Conservation (phyloP, 176 grass and related monocot species). For the Dendrocalamus sinicus region DNA sequence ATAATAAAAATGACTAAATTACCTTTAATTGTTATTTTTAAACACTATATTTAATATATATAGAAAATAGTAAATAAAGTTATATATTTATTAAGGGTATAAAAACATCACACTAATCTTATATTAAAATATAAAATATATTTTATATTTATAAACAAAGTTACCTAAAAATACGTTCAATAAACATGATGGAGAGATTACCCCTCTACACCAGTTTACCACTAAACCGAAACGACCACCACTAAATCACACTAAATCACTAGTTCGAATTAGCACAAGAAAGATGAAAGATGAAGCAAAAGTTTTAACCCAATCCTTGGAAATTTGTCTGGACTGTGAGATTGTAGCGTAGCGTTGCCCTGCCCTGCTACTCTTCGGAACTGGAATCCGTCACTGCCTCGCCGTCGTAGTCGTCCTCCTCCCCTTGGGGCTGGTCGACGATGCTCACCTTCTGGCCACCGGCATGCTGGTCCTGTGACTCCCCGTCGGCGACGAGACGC, state of each 20-base stretch:
- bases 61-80: too few relatives aligned
- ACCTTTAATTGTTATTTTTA: too few relatives aligned
- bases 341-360: neutral
- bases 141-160: too few relatives aligned
- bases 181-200: too few relatives aligned
- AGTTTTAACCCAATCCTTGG: slow-evolving; percentile 4
- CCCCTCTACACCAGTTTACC: neutral
- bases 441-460: neutral
- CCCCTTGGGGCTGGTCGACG: slow-evolving; percentile 10
- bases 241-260: neutral
- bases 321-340: neutral
- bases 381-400: slow-evolving; percentile 58
- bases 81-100: too few relatives aligned
- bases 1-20: too few relatives aligned
- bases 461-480: slow-evolving; percentile 34
- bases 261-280: neutral
- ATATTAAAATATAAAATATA: too few relatives aligned
- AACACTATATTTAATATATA: too few relatives aligned
- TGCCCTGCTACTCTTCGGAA: slow-evolving; percentile 46
- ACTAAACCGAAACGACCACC: neutral
- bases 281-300: neutral
- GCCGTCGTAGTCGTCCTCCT: slow-evolving; percentile 49
- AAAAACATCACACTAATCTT: too few relatives aligned
- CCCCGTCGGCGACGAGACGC: slow-evolving; percentile 17
- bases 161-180: too few relatives aligned